Base-by-base conservation (phyloP, 2,329 filamentous ascomycete genomes). In the Penicillium hesseltinei region DNA sequence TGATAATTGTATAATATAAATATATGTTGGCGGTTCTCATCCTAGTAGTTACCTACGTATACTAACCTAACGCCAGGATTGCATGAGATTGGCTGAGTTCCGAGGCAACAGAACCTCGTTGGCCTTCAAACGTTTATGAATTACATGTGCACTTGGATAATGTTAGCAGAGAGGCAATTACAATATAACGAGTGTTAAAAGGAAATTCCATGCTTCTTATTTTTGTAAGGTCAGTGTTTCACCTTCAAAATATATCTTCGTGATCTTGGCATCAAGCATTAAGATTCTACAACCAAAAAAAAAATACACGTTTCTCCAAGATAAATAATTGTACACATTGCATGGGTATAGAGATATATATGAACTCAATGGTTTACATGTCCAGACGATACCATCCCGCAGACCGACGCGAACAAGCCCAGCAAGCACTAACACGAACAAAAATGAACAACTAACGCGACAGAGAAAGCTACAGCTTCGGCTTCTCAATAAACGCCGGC, bases 401-500 rank as follows among this genome's bases (percentile, higher is more conserved):
- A 53, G 29, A 36, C 21, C 21, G 21, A 46, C 4, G 17, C 7
- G 39, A 13, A 45, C 39, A 51, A 27, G 29, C 21, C 6, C 38
- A 31, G 23, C 51, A 23, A 53, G 19, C 21, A 46, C 8, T 23
- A 39, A 48, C 15, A n/a, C 13, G 13, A 23, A 46, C 13, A 46
- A 10, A 36, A 27, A 23, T 4, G 19, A 51, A 25, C 6, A 2
- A 45, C 7, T 8, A 25, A 35, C 4, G 9, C 1, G 4, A 7
- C 17, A 27, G 19, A 46, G 15, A 8, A 21, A 31, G 42, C 57
- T 72, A 79, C 51, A 79, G 56, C 58, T 78, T 78, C 6, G 75
- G 63, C 72, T 81, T 83, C 59, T 82, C 76, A 59, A 75, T 81
- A 65, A 77, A 78, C 38, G 72, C 60, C 2, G 82, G 82, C 21